Evolutionary conservation across 257 asterid genomes (phyloP).

Genomic region (Salvia rosmarinus): DNA sequence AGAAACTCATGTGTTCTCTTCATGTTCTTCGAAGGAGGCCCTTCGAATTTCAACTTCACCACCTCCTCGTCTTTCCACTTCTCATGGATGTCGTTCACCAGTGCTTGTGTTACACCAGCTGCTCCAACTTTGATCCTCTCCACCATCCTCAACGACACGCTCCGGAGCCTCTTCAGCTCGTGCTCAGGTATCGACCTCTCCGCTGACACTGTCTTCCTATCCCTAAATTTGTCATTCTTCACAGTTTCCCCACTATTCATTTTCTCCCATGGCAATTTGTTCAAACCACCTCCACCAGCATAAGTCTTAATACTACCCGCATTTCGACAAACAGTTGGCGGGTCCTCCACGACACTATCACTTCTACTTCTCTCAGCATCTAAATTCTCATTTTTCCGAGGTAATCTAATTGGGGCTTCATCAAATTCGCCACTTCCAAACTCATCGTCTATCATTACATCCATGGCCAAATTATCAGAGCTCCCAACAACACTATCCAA

Average conservation of each 20-base stretch:
- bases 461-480: conserved; percentile 30
- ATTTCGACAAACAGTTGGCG: conserved; percentile 23
- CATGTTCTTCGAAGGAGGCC: conserved; percentile 83
- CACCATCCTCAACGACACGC: conserved; percentile 69
- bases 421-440: conserved; percentile 35
- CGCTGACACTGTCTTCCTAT: conserved; percentile 53
- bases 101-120: conserved; percentile 74
- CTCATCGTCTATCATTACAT: conserved; percentile 29
- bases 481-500: conserved; percentile 27
- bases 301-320: conserved; percentile 12
- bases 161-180: conserved; percentile 80
- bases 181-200: conserved; percentile 79
- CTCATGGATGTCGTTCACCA: conserved; percentile 68
- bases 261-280: conserved; percentile 66
- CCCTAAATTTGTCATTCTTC: conserved; percentile 41
- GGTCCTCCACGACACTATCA: conserved; percentile 20
- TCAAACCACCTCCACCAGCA: conserved; percentile 23
- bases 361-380: conserved; percentile 27
- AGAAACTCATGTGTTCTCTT: conserved; percentile 76
- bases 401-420: conserved; percentile 23
- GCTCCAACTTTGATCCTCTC: conserved; percentile 84
- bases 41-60: conserved; percentile 84
- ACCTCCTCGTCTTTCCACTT: conserved; percentile 86
- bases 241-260: conserved; percentile 34
- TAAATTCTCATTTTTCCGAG: conserved; percentile 28